phyloP scores from a whole-genome alignment of 371 early-diverging fungal genomes.

The Mycotypha africana region DNA sequence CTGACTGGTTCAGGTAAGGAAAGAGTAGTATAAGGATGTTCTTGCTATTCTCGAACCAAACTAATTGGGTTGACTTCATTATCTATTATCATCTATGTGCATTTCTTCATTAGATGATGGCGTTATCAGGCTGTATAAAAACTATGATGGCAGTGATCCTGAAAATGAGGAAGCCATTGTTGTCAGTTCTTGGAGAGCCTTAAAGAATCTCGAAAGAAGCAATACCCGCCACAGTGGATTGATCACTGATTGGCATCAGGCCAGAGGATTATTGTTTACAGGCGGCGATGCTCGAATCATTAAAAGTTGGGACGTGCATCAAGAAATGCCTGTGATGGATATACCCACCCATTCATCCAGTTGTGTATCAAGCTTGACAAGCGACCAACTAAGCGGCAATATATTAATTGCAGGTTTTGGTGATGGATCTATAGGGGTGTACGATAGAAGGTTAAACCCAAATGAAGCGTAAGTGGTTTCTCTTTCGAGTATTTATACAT shows the following conservation, averaged over 20 bases:
- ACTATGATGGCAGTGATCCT: slow-evolving; percentile 57
- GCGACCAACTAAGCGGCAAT: slow-evolving; percentile 62
- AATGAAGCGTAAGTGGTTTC: slow-evolving; percentile 40
- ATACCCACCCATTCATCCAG: slow-evolving; percentile 63
- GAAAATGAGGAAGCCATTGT: slow-evolving; percentile 52
- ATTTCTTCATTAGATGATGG: slow-evolving; percentile 84
- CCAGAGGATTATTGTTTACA: slow-evolving; percentile 60
- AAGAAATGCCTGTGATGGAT: slow-evolving; percentile 68
- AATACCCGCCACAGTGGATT: slow-evolving; percentile 54
- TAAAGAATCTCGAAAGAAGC: slow-evolving; percentile 64
- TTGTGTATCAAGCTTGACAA: slow-evolving; percentile 68
- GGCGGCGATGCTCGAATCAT: slow-evolving; percentile 72
- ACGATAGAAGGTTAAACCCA: slow-evolving; percentile 63
- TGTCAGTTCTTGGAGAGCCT: slow-evolving; percentile 72
- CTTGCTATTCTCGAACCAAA: too few species aligned
- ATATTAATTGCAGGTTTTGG: slow-evolving; percentile 75
- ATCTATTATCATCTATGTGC: too few species aligned
- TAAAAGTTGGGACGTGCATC: slow-evolving; percentile 82
- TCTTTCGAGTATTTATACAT: too few species aligned
- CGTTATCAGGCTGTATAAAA: slow-evolving; percentile 68
- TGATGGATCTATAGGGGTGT: slow-evolving; percentile 77
- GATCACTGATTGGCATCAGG: slow-evolving; percentile 79
- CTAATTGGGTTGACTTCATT: too few species aligned
- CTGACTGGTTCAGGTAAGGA: slow-evolving; percentile 69
- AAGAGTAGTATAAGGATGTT: not conserved